These are phyloP conservation scores for Brasilioporus rufonigricans DNA, from an alignment of 768 basidiomycete genomes.

Conservation along the genomic window DNA sequence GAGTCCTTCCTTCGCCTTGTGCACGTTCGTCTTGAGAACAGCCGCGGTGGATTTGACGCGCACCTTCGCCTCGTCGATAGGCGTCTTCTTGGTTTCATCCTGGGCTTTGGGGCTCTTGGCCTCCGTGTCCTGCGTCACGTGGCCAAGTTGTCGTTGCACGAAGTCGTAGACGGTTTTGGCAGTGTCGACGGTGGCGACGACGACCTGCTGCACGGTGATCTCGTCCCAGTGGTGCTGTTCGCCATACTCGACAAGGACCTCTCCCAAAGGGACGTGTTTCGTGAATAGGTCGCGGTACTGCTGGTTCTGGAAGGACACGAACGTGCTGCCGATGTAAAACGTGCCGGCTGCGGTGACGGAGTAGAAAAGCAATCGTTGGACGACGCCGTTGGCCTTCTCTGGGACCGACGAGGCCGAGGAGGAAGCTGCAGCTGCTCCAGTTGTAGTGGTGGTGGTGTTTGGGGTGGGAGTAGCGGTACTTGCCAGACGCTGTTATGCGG, in stretches of 20 bases:
- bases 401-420: constrained; percentile 27
- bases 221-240: constrained; percentile 79
- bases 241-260: constrained; percentile 75
- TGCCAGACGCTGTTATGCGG: constrained; percentile 49
- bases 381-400: constrained; percentile 51
- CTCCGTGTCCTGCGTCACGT: constrained; percentile 36
- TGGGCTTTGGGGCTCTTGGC: constrained; percentile 31
- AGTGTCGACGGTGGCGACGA: constrained; percentile 51
- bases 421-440: constrained; percentile 18
- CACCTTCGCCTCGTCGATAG: constrained; percentile 43
- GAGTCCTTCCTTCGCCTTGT: constrained; percentile 35
- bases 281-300: constrained; percentile 85
- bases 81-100: constrained; percentile 32
- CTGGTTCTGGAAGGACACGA: constrained; percentile 73
- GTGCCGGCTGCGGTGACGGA: constrained; percentile 65
- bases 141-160: constrained; percentile 42
- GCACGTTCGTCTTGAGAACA: constrained; percentile 48
- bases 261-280: constrained; percentile 74
- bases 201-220: constrained; percentile 58
- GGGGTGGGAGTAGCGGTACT: constrained; percentile 48
- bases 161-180: constrained; percentile 50
- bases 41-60: constrained; percentile 41
- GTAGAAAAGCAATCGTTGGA: constrained; percentile 64
- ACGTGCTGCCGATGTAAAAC: constrained; percentile 82
- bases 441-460: neutral